These are phyloP conservation scores for Neurospora sp. DNA, from an alignment of 2,329 filamentous ascomycete species.

Conservation along the genomic window DNA sequence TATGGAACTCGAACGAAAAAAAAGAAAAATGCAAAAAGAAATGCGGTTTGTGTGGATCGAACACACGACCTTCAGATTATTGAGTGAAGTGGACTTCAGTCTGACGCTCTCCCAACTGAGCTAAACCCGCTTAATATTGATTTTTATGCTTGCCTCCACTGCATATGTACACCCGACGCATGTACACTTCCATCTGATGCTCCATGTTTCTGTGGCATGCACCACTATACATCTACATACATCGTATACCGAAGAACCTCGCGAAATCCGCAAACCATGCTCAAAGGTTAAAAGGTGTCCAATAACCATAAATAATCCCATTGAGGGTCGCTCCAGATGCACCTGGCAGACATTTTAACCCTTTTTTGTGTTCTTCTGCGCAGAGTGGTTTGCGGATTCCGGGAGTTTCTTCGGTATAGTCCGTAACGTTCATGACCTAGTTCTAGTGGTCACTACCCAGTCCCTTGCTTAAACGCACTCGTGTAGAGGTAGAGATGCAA, in stretches of 20 bases:
- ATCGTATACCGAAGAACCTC: no score
- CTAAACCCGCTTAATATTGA: conserved; percentile 14
- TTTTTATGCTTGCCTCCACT: fast-evolving
- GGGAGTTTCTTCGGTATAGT: no score
- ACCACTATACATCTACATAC: no score
- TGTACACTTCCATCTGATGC: background rate
- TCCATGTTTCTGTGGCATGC: no score
- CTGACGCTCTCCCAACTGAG: conserved; percentile 21
- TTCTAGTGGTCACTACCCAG: background rate
- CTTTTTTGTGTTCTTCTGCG: no score
- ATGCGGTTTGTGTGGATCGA: conserved; percentile 18
- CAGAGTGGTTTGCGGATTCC: no score
- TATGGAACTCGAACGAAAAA: background rate
- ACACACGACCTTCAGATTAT: conserved; percentile 4
- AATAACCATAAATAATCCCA: no score
- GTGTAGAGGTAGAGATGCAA: background rate
- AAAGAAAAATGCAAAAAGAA: background rate
- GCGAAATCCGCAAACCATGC: no score
- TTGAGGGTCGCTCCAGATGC: no score
- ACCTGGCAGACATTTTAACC: no score
- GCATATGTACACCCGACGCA: background rate
- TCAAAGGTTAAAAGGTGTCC: no score
- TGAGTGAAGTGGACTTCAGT: conserved; percentile 13
- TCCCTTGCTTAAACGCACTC: background rate
- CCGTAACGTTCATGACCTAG: no score